Evolutionary conservation across 495 filamentous ascomycete species (phyloP).

Genomic region (Podospora sp.): DNA sequence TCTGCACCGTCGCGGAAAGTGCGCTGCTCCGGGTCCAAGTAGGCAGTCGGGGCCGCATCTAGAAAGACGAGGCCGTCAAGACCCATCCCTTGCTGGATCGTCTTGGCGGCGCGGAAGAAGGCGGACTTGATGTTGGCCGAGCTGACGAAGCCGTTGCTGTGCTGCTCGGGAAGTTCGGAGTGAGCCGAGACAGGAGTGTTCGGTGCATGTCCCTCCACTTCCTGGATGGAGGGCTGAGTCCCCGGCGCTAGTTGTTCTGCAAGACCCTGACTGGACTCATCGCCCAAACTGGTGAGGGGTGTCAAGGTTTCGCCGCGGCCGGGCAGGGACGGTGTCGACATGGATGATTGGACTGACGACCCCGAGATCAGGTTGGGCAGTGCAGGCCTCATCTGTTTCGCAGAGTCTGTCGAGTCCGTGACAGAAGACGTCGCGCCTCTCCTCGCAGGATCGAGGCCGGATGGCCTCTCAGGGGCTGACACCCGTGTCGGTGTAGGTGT

Average conservation of each 20-base stretch:
- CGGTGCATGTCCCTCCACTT: neutral
- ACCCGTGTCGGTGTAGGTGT: neutral
- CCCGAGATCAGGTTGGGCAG: constrained; percentile 15
- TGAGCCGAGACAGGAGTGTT: neutral
- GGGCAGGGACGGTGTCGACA: constrained; percentile 5
- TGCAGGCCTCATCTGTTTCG: neutral
- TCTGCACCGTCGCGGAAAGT: neutral
- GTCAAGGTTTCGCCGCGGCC: constrained; percentile 8
- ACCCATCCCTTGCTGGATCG: constrained; percentile 51
- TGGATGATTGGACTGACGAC: constrained; percentile 29
- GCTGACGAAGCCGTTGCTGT: constrained; percentile 32
- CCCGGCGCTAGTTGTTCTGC: constrained; percentile 24
- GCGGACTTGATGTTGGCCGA: constrained; percentile 40
- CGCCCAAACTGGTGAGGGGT: constrained; percentile 25
- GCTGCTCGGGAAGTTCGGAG: constrained; percentile 13
- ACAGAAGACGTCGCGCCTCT: neutral
- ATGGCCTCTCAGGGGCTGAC: neutral
- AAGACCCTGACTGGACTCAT: constrained; percentile 17
- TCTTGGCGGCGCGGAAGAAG: constrained; percentile 48
- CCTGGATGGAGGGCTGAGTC: neutral
- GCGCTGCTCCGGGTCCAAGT: constrained; percentile 17
- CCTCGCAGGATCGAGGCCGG: neutral
- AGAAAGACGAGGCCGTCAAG: constrained; percentile 54
- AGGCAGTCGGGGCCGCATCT: constrained; percentile 46
- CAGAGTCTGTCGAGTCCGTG: neutral